Conservation (phyloP, 345 rosid species). For the Pistacia vera region DNA sequence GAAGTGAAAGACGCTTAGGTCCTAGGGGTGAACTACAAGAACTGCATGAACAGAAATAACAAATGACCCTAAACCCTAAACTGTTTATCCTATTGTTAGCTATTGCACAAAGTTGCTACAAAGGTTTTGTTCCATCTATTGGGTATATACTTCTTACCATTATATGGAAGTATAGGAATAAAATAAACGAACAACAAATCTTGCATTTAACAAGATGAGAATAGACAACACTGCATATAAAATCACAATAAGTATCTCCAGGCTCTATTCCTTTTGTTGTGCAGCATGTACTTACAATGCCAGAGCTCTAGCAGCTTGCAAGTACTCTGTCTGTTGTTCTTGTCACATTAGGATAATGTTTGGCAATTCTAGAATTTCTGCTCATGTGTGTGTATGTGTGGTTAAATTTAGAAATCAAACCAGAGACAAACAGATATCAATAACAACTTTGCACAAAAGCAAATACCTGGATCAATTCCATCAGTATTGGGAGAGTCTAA, state of each 20-base stretch:
- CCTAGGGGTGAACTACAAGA: neutral
- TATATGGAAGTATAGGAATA: neutral
- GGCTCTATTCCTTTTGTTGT: no score
- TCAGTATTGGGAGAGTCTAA: conserved; percentile 91
- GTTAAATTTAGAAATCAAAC: neutral
- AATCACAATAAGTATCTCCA: neutral
- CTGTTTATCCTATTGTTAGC: neutral
- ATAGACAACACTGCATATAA: neutral
- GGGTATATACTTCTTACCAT: neutral
- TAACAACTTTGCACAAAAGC: neutral
- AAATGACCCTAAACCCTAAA: neutral
- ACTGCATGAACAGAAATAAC: neutral
- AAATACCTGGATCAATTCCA: conserved; percentile 93
- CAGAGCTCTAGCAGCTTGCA: no score
- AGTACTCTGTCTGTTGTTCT: no score
- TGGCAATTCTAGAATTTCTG: neutral
- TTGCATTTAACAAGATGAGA: neutral
- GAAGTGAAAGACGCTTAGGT: neutral
- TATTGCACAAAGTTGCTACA: neutral
- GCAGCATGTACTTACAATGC: no score
- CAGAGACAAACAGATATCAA: neutral
- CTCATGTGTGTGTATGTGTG: no score
- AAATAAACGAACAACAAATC: neutral
- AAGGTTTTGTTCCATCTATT: neutral
- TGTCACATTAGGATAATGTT: no score